Base-by-base conservation (phyloP, 2,329 filamentous ascomycete genomes). In the Fusarium albosuccineum region DNA sequence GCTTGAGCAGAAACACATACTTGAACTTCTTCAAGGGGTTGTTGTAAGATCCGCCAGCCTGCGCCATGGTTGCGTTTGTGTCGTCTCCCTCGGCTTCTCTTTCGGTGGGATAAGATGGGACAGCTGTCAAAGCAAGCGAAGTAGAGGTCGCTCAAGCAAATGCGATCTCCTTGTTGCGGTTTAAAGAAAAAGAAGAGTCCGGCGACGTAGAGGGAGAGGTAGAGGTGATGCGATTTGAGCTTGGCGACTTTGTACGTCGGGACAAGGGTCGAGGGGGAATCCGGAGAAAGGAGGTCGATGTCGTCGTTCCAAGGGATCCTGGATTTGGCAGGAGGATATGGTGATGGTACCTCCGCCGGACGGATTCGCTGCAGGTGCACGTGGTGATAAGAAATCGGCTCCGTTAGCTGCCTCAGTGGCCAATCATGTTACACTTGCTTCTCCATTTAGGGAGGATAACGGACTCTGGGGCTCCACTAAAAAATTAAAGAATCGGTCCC, bases 11-110 rank as follows among this genome's bases (percentile, higher is more conserved):
- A 56, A 36, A 56, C 27, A 74, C 76, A 64, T 86, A 97, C 94
- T 99, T 99, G 91, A 98, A 99, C 83, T 99, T 99, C 92, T 99
- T 99, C 83, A 99, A 86, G 76, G 96, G 96, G 86, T 98, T 98
- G 81, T 97, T 97, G 87, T 98, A 99, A 70, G 92, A 93, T 81
- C 92, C 92, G 77, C 90, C 90, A 66, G 84, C 81, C 82, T 93
- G 89, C 81, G 94, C 92, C 94, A 97, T 97, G 79, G 78, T 88
- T 73, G 68, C 65, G 61, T 69, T 70, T 65, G 55, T 64, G 53
- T 67, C 53, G 62, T 65, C 52, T 67, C 60, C 64, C 57, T 65
- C 41, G 36, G 52, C 45, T 55, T 55, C 33, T 59, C 34, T 62
- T 22, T 53, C 45, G 45, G 61, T 49, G 57, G 55, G 59, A 72